Evolutionary conservation across 1,139 yeast genomes (phyloP).

Genomic region (Zygosaccharomyces pseudobailii): DNA sequence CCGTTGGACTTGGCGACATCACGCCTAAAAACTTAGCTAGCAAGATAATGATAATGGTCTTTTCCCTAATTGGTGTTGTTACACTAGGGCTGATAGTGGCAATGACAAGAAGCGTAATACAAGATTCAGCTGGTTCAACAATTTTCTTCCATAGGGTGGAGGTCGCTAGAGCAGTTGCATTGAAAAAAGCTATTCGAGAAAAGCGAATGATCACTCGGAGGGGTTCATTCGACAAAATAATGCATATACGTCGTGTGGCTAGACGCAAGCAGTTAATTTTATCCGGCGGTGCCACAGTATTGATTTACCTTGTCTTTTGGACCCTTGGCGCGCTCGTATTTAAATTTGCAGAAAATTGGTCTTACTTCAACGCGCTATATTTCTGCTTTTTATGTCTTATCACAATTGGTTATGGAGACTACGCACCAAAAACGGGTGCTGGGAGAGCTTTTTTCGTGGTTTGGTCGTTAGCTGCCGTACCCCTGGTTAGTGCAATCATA

Average conservation of each 20-base stretch:
- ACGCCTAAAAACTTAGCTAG: constrained; percentile 50
- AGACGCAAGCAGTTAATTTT: constrained; percentile 30
- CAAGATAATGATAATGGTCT: constrained; percentile 54
- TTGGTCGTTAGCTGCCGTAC: constrained; percentile 81
- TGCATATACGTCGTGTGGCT: constrained; percentile 43
- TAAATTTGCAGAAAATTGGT: constrained; percentile 57
- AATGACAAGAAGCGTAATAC: constrained; percentile 61
- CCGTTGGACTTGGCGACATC: constrained; percentile 78
- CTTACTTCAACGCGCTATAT: constrained; percentile 63
- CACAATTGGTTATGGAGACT: constrained; percentile 85
- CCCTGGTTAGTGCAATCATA: constrained; percentile 77
- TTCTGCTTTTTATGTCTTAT: constrained; percentile 70
- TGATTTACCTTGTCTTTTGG: constrained; percentile 57
- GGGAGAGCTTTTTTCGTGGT: constrained; percentile 69
- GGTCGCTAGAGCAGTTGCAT: constrained; percentile 28
- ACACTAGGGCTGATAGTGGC: constrained; percentile 68
- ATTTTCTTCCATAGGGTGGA: constrained; percentile 61
- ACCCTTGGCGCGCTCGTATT: constrained; percentile 67
- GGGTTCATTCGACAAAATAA: constrained; percentile 52
- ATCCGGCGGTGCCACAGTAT: constrained; percentile 41
- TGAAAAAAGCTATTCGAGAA: constrained; percentile 20
- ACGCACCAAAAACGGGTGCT: constrained; percentile 53
- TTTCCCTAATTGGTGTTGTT: constrained; percentile 64
- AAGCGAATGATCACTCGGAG: constrained; percentile 32
- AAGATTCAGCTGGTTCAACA: constrained; percentile 56